Evolutionary conservation across 2,329 filamentous ascomycete species (phyloP), one percentile per base, ranked within the genome.

Genomic region (Thelonectria discophora): DNA sequence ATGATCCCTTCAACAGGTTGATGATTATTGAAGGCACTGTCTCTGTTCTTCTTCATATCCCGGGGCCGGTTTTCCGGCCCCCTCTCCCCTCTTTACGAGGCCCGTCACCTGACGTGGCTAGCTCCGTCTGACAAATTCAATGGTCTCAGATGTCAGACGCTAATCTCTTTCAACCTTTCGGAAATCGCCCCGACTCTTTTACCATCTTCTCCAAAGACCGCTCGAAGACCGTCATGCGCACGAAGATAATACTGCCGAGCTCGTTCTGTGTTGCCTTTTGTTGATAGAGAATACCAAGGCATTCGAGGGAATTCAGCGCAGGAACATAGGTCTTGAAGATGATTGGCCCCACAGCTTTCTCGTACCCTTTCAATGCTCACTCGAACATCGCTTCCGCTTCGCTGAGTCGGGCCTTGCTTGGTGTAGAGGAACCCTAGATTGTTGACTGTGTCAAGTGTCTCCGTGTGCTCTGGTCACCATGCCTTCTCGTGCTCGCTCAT

Each of bases 321-420:
- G 48, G 37, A 5, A 39, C 8, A 39, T 57, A 49, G 34, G 43
- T 49, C 21, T 57, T 57, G 18, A 56, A 21, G 42, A 49, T 49
- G n/a, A n/a, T n/a, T n/a, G n/a, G n/a, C n/a, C n/a, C n/a, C n/a
- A n/a, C n/a, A n/a, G n/a, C 11, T 39, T 66, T 66, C 55, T 73
- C 65, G 15, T 65, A 62, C 39, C 72, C 68, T 69, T 69, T 48
- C 5, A 77, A 61, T 49, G 72, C 73, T 40, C 72, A 72, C 12
- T 62, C 7, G 21, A 68, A 76, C 67, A 75, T 76, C 2, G 55
- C 60, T 65, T 75, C 69, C 17, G 71, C 65, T 40, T 75, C 64
- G 11, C 58, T 9, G 6, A 70, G 42, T 47, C 66, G n/a, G 70
- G 56, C 32, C 32, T 68, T 71, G 51, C 8, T 11, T 49, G 75